phyloP scores from a whole-genome alignment of 2,329 filamentous ascomycete genomes.

The Fusarium fujikuroi region DNA sequence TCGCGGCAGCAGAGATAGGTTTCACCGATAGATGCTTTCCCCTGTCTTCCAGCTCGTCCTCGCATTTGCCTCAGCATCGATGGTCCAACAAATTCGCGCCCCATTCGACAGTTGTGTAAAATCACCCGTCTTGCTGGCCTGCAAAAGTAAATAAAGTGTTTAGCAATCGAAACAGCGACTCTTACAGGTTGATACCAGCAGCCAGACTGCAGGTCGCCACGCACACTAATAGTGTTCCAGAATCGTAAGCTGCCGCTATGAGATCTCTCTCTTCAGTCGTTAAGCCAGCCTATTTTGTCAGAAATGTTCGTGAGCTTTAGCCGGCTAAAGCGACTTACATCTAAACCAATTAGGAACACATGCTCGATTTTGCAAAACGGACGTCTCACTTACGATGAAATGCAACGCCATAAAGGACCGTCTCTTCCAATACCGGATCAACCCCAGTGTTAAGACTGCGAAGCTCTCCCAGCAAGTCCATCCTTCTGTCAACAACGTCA shows the following conservation, averaged over 20 bases:
- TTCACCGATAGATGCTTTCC: conserved; percentile 80
- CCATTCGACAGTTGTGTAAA: conserved; percentile 79
- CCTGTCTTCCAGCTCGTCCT: conserved; percentile 80
- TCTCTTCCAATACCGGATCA: conserved; percentile 72
- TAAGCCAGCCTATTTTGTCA: conserved; percentile 66
- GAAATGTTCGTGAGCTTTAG: conserved; percentile 1
- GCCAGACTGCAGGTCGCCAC: conserved; percentile 83
- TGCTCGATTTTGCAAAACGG: not conserved
- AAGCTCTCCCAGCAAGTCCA: conserved; percentile 73
- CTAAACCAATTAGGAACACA: conserved; percentile 41
- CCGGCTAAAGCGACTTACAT: conserved; percentile 49
- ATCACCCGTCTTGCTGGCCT: conserved; percentile 77
- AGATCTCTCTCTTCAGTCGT: conserved; percentile 81
- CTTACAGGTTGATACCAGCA: conserved; percentile 79
- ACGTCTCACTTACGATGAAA: conserved; percentile 69
- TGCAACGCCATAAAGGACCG: conserved; percentile 73
- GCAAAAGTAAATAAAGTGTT: conserved; percentile 14
- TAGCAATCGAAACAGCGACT: not conserved
- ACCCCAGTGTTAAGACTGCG: conserved; percentile 73
- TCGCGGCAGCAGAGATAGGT: conserved; percentile 80
- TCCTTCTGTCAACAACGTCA: conserved; percentile 64
- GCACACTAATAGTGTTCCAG: conserved; percentile 73
- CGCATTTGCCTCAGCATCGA: conserved; percentile 86
- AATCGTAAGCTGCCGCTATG: conserved; percentile 76
- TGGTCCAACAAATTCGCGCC: conserved; percentile 78